A percentile compares a stretch with the other conserved stretches of the same genome.
phyloP scores from a whole-genome alignment of 352 stramenopile genomes.

The Phytophthora idaei region DNA sequence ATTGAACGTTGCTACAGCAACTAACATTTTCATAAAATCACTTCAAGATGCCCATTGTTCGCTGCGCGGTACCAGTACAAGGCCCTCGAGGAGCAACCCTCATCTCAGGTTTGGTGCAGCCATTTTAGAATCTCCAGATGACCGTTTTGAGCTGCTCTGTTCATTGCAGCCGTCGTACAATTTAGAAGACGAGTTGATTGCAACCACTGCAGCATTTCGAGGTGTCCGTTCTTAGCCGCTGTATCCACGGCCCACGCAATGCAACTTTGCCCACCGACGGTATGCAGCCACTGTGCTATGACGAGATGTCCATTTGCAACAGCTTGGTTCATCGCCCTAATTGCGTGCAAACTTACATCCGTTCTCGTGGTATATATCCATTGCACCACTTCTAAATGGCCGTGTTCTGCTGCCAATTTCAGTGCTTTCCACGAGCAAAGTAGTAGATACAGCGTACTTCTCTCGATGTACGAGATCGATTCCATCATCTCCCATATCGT shows the following conservation, averaged over 20 bases:
- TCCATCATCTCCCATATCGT: not conserved
- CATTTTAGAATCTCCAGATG: conserved; percentile 4
- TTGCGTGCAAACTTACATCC: not conserved
- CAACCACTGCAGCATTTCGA: conserved; percentile 11
- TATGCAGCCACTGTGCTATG: not conserved
- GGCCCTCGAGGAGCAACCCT: too few species aligned
- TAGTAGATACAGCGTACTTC: not conserved
- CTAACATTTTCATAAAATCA: not conserved
- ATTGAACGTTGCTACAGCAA: too few species aligned
- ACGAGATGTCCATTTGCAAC: conserved; percentile 2
- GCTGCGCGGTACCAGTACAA: not conserved
- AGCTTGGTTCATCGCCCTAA: not conserved
- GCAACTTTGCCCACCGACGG: not conserved
- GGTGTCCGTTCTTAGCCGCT: conserved; percentile 5
- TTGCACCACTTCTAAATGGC: conserved; percentile 11
- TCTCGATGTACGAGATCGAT: not conserved
- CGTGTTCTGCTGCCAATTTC: not conserved
- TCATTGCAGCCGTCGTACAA: not conserved
- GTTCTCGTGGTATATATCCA: not conserved
- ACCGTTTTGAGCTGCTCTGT: conserved; percentile 3
- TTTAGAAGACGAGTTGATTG: not conserved
- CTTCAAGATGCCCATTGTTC: conserved; percentile 2
- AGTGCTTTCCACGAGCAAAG: not conserved
- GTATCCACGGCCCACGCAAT: not conserved
- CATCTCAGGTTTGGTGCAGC: not conserved